Evolutionary conservation across 1,284 basidiomycete species (phyloP), one percentile per base, ranked within the genome.

Genomic region (Puccinia coronata): DNA sequence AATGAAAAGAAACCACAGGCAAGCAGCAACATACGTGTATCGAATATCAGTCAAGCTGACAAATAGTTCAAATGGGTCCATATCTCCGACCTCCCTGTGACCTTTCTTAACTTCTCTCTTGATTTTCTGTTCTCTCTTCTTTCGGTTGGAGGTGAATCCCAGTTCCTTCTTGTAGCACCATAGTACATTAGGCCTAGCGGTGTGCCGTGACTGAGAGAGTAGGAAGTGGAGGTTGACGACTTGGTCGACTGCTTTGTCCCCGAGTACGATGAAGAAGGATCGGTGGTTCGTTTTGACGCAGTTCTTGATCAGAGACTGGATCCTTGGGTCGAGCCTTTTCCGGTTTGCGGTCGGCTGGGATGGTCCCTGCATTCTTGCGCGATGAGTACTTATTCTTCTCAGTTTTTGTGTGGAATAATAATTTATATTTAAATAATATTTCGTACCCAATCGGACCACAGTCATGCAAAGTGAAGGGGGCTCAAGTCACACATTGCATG

Each of bases 41-140:
- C 96, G 92, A 82, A 99, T 98, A 86, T 99, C 96, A 11, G 97
- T 99, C n/a, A 98, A 95, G 2, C 94, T 93, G 34, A 99, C 92
- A 85, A 99, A 99, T 78, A 99, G 93, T 88, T 99, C 97, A 85
- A 99, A 99, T 0, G 97, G 96, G 86, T 94, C 92, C 86, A 96
- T 94, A 82, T 98, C 94, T 85, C 96, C 96, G 34, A 93, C 91
- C 85, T 99, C 96, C 31, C 96, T 90, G 69, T 96, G 91, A 9
- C 96, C 96, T 39, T 94, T 91, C 87, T 98, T 97, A 55, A 96
- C 91, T 85, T 98, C 94, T 82, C 93, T 89, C 87, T 96, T 98
- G 84, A 97, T 95, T 87, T 95, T 97, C 53, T 92, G 92, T 87
- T 97, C 95, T 67, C 94, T 90, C 87, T 98, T 98, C 89, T 98